Evolutionary conservation across 1,284 basidiomycete species (phyloP).

Genomic region (Puccinia horiana): DNA sequence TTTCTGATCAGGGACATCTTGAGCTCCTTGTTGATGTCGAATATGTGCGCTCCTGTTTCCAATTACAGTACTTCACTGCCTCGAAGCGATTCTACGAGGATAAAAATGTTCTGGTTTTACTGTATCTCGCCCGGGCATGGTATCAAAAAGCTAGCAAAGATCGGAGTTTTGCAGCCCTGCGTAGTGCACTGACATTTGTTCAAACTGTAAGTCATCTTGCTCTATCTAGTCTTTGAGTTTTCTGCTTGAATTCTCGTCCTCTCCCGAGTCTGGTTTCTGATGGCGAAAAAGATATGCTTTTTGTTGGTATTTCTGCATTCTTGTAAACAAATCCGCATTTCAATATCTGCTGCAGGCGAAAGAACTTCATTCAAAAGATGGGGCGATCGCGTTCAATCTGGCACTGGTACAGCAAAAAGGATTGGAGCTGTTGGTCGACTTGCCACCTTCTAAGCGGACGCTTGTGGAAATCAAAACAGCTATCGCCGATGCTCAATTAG

Average conservation of each 20-base stretch:
- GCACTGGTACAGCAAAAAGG: conserved; percentile 95
- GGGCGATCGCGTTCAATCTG: conserved; percentile 85
- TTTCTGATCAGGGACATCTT: conserved; percentile 25
- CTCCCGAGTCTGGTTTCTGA: background rate
- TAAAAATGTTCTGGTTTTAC: conserved; percentile 71
- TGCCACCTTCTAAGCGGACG: conserved; percentile 73
- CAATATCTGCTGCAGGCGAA: conserved; percentile 66
- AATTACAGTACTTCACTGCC: conserved; percentile 78
- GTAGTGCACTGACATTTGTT: conserved; percentile 74
- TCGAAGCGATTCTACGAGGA: conserved; percentile 71
- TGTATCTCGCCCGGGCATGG: conserved; percentile 84
- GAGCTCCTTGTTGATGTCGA: conserved; percentile 4
- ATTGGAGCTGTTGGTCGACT: conserved; percentile 77
- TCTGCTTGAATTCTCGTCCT: background rate
- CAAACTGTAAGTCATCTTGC: conserved; percentile 65
- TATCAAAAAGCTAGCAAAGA: conserved; percentile 87
- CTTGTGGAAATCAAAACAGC: conserved; percentile 75
- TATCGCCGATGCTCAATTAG: conserved; percentile 78
- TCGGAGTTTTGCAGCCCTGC: conserved; percentile 75
- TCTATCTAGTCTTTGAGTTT: background rate
- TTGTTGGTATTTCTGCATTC: background rate
- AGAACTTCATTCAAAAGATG: conserved; percentile 77
- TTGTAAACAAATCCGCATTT: background rate
- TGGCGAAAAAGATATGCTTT: background rate
- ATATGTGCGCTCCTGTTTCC: background rate